Evolutionary conservation across 345 rosid genomes (phyloP).

Genomic region (Arabidopsis suecica): DNA sequence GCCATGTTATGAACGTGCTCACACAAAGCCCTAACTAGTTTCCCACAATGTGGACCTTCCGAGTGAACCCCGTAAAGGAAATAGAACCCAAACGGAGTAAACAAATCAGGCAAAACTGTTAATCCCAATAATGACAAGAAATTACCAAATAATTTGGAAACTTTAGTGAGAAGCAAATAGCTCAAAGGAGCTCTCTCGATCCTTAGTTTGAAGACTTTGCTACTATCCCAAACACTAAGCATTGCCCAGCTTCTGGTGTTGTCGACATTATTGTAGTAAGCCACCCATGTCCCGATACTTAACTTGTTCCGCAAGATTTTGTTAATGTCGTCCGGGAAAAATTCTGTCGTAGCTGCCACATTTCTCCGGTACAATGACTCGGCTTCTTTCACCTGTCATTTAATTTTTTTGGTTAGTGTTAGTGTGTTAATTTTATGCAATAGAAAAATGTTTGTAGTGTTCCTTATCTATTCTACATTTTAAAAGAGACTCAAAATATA

Average conservation of each 20-base stretch:
- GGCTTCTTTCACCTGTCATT: conserved; percentile 56
- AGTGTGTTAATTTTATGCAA: no score
- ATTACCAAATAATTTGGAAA: conserved; percentile 51
- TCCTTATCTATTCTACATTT: neutral
- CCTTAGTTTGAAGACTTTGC: conserved; percentile 69
- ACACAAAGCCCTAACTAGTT: conserved; percentile 61
- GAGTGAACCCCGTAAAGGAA: conserved; percentile 72
- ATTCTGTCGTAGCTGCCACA: conserved; percentile 58
- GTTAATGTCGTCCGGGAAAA: conserved; percentile 74
- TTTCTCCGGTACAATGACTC: conserved; percentile 53
- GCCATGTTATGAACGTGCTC: conserved; percentile 73
- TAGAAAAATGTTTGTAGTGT: neutral
- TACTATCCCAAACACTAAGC: conserved; percentile 85
- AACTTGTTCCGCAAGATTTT: conserved; percentile 60
- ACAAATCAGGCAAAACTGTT: conserved; percentile 62
- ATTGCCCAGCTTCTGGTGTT: conserved; percentile 64
- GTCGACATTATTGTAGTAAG: conserved; percentile 48
- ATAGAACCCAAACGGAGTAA: conserved; percentile 72
- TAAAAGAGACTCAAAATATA: neutral
- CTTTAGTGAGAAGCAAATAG: conserved; percentile 57
- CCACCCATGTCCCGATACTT: conserved; percentile 86
- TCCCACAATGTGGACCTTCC: conserved; percentile 61
- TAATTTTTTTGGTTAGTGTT: neutral
- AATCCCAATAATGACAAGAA: conserved; percentile 59
- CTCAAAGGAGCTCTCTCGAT: conserved; percentile 64